These are phyloP conservation scores for Talaromyces sp. DNA, from an alignment of 2,329 filamentous ascomycete species.

Conservation along the genomic window DNA sequence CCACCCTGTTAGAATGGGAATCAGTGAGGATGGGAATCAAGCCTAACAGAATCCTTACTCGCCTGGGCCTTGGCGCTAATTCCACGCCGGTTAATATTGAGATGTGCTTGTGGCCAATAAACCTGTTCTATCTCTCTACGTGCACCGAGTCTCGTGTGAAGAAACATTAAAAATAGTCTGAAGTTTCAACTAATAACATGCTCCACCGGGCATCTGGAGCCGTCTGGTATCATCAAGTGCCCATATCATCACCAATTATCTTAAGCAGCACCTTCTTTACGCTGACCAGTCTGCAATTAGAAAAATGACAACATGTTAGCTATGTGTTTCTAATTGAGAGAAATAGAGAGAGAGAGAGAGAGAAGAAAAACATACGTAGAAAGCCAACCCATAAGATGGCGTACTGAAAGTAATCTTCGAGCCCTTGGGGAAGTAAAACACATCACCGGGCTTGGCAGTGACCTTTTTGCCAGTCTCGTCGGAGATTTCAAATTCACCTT, in stretches of 20 bases:
- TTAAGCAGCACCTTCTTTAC: constrained; percentile 22
- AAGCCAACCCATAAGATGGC: constrained; percentile 56
- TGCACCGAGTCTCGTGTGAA: neutral
- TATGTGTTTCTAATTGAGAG: neutral
- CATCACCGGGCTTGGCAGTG: constrained; percentile 57
- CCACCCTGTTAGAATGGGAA: neutral
- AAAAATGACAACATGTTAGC: neutral
- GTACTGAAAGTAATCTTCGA: constrained; percentile 62
- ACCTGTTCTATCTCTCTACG: too few relatives aligned
- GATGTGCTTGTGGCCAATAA: neutral
- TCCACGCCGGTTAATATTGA: neutral
- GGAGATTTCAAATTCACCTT: constrained; percentile 60
- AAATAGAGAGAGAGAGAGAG: neutral
- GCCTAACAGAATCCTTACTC: neutral
- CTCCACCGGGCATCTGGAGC: too few relatives aligned
- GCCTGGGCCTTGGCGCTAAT: neutral
- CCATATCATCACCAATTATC: neutral
- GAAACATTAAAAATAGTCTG: too few relatives aligned
- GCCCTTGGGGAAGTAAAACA: constrained; percentile 65
- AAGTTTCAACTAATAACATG: neutral
- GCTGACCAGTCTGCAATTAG: constrained; percentile 19
- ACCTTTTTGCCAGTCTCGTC: constrained; percentile 59
- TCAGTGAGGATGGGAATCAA: neutral
- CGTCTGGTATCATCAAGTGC: neutral
- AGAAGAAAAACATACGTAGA: constrained; percentile 38